Conservation (phyloP, 495 filamentous ascomycete genomes). For the Amphirosellinia nigrospora region DNA sequence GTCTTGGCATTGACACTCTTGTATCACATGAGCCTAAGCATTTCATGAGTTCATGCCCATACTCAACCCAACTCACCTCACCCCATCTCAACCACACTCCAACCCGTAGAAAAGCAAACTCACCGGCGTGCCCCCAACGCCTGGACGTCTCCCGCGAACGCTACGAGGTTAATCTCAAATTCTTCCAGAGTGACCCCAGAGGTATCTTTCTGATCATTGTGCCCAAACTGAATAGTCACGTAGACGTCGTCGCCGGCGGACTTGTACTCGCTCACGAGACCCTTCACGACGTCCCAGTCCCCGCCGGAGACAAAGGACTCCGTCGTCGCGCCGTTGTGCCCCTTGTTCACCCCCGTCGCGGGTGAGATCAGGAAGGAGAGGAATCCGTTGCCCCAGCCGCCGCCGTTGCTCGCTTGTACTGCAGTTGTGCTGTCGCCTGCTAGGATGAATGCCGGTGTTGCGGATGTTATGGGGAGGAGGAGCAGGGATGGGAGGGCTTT, state of each 20-base stretch:
- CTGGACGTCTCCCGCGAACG: constrained; percentile 47
- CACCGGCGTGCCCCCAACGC: constrained; percentile 45
- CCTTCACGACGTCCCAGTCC: constrained; percentile 52
- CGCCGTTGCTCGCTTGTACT: constrained; percentile 38
- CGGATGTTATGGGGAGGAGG: not conserved
- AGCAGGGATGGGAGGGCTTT: not conserved
- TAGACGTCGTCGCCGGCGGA: constrained; percentile 42
- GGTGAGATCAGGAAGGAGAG: constrained; percentile 48
- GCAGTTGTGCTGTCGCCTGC: constrained; percentile 62
- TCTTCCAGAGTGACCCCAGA: constrained; percentile 45
- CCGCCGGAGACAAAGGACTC: constrained; percentile 53
- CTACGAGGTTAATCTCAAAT: constrained; percentile 49
- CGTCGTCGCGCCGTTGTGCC: constrained; percentile 59
- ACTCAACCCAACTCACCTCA: not conserved
- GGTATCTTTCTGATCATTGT: constrained; percentile 59
- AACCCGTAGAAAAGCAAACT: not conserved
- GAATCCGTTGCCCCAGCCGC: constrained; percentile 62
- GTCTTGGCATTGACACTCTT: no score
- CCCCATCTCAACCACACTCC: not conserved
- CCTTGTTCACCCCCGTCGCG: constrained; percentile 55
- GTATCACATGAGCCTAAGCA: no score
- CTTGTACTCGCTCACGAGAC: constrained; percentile 34
- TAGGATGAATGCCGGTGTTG: constrained; percentile 50
- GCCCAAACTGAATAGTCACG: constrained; percentile 62
- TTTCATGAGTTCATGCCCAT: no score